phyloP scores from a whole-genome alignment of 177 flowering plant species.

The Telopea speciosissima region DNA sequence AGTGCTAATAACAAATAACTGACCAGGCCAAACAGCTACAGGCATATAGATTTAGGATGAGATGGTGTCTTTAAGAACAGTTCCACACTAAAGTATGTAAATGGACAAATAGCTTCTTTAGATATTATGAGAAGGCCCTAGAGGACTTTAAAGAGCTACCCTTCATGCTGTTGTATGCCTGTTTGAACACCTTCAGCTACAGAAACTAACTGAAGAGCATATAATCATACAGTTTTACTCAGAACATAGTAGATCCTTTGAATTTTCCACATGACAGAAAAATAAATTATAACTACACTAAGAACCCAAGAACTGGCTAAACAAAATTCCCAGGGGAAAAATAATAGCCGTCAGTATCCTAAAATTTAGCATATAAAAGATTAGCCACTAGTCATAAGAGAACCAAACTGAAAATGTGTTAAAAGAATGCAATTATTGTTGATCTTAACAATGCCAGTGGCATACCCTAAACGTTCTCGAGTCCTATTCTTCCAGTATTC shows the following conservation, averaged over 20 bases:
- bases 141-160: too few relatives aligned
- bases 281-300: too few relatives aligned
- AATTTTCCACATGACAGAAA: too few relatives aligned
- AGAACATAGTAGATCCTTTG: too few relatives aligned
- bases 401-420: background rate
- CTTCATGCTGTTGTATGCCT: too few relatives aligned
- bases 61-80: background rate
- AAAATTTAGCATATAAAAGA: too few relatives aligned
- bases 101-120: too few relatives aligned
- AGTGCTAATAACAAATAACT: background rate
- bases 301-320: background rate
- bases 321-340: background rate
- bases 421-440: background rate
- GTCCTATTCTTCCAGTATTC: constrained; percentile 96
- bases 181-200: too few relatives aligned
- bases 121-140: too few relatives aligned
- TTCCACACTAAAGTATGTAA: background rate
- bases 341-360: background rate
- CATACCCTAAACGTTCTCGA: constrained; percentile 67
- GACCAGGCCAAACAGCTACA: background rate
- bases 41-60: background rate
- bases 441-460: background rate
- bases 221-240: too few relatives aligned
- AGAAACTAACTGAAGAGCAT: background rate
- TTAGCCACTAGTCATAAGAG: background rate